A percentile compares a stretch with the other conserved stretches of the same genome.
Conservation (phyloP, 2,329 filamentous ascomycete species). For the Harringtonia aguacate region DNA sequence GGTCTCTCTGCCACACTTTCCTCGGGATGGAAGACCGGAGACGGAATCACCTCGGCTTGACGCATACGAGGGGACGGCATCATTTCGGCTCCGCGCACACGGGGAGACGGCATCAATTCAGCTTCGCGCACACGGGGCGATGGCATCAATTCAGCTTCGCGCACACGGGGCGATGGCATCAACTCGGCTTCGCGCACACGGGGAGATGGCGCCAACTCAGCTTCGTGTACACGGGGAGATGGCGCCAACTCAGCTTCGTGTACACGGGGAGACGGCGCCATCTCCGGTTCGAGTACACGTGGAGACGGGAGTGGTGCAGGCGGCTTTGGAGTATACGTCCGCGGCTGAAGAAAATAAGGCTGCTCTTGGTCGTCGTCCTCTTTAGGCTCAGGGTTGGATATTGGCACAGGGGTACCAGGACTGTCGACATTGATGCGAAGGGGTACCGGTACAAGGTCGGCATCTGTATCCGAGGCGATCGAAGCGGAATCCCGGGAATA, state of each 20-base stretch:
- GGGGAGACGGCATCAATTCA: too few species aligned
- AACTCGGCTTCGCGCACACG: too few species aligned
- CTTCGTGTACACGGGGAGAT: not conserved
- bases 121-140: too few species aligned
- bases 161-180: too few species aligned
- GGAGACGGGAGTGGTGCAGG: conserved; percentile 38
- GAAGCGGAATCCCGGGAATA: too few species aligned
- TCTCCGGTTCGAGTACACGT: conserved; percentile 19
- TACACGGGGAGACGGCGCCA: not conserved
- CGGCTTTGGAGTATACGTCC: conserved; percentile 44
- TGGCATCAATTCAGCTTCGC: too few species aligned
- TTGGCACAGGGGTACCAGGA: not conserved
- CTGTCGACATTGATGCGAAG: conserved; percentile 1
- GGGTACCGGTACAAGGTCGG: not conserved
- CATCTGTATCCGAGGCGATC: not conserved
- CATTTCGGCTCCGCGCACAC: too few species aligned
- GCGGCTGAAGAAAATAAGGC: conserved; percentile 41
- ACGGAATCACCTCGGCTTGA: too few species aligned
- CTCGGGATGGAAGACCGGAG: too few species aligned
- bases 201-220: too few species aligned
- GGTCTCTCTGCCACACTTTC: too few species aligned
- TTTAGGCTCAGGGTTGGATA: not conserved
- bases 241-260: not conserved
- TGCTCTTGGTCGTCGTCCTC: not conserved
- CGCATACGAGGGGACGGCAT: too few species aligned